Percentiles rank a stretch among this genome's conserved stretches.
Evolutionary conservation across 192 early-diverging fungal genomes (phyloP).

Genomic region (Lunasporangiospora selenospora): DNA sequence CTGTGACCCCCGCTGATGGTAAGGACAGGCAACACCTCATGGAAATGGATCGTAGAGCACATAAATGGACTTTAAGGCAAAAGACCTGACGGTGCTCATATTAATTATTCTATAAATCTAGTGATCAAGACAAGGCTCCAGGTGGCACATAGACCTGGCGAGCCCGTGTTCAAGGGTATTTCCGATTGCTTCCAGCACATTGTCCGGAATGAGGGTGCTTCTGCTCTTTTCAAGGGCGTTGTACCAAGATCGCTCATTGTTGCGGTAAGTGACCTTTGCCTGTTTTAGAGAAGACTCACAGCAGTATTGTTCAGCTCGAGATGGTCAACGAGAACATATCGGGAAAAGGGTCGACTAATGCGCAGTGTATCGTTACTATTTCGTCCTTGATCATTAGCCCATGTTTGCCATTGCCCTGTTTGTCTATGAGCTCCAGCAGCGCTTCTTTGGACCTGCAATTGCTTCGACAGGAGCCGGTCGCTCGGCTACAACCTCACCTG

Average conservation of each 20-base stretch:
- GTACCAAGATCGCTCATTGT: constrained; percentile 62
- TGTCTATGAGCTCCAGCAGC: constrained; percentile 75
- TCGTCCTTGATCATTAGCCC: constrained; percentile 48
- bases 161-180: constrained; percentile 36
- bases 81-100: no score
- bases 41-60: no score
- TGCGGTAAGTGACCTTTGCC: constrained; percentile 55
- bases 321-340: no score
- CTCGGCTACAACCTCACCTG: background rate
- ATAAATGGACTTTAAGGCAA: no score
- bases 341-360: no score
- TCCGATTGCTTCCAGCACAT: constrained; percentile 60
- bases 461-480: constrained; percentile 14
- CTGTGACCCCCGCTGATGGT: constrained; percentile 55
- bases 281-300: no score
- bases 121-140: constrained; percentile 64
- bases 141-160: constrained; percentile 50
- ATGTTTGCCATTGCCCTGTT: constrained; percentile 68
- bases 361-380: no score
- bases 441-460: constrained; percentile 26
- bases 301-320: no score
- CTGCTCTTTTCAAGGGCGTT: constrained; percentile 62
- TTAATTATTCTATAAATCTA: no score
- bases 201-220: constrained; percentile 53
- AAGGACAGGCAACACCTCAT: no score